These are phyloP conservation scores for Aureobasidium vineae DNA, from an alignment of 2,329 filamentous ascomycete species.

Conservation along the genomic window DNA sequence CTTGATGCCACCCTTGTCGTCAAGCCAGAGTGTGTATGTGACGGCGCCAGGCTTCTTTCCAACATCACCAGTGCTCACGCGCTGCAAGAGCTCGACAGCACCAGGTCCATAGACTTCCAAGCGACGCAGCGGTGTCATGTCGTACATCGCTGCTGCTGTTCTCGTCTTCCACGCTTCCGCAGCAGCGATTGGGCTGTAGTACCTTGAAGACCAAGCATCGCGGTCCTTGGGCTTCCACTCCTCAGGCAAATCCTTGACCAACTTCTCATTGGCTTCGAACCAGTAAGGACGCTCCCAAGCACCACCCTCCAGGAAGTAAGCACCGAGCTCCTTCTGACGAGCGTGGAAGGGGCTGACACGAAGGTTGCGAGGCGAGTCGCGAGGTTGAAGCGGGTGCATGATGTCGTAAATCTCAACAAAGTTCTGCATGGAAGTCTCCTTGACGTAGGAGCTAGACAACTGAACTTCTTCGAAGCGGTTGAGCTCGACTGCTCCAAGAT, in stretches of 20 bases:
- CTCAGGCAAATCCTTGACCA: constrained; percentile 53
- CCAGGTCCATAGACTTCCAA: constrained; percentile 60
- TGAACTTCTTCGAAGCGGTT: constrained; percentile 62
- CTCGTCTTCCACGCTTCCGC: constrained; percentile 65
- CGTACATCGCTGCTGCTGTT: constrained; percentile 61
- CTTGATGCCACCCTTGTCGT: constrained; percentile 53
- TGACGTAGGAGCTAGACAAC: constrained; percentile 55
- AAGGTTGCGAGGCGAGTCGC: constrained; percentile 57
- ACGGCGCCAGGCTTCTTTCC: constrained; percentile 50
- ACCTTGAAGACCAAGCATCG: constrained; percentile 58
- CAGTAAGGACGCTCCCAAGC: constrained; percentile 64
- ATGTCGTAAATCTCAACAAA: constrained; percentile 66
- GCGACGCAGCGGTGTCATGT: constrained; percentile 60
- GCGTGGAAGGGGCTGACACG: constrained; percentile 59
- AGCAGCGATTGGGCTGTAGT: constrained; percentile 58
- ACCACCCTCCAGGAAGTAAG: constrained; percentile 58
- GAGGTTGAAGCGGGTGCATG: constrained; percentile 59
- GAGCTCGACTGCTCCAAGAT: constrained; percentile 60
- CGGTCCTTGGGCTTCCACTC: constrained; percentile 57
- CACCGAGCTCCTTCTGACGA: constrained; percentile 56
- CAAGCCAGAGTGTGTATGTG: constrained; percentile 58
- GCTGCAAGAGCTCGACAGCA: constrained; percentile 55
- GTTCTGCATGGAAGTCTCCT: constrained; percentile 57
- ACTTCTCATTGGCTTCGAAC: constrained; percentile 57
- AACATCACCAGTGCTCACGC: constrained; percentile 54